These are phyloP conservation scores for Kitagawia praeruptora DNA, from an alignment of 129 eudicot genomes.

Conservation along the genomic window DNA sequence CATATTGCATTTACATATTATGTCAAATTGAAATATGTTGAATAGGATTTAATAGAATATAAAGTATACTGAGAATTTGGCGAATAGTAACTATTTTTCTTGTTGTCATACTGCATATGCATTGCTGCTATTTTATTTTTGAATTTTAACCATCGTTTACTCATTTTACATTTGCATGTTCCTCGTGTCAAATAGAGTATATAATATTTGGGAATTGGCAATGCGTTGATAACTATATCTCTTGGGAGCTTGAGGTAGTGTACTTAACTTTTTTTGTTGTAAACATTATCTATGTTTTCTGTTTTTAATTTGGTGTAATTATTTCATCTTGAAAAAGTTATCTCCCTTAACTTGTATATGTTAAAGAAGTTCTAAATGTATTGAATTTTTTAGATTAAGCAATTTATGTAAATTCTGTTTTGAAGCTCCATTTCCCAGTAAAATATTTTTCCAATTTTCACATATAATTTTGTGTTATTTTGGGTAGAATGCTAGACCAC, in stretches of 20 bases:
- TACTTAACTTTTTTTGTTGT: not conserved
- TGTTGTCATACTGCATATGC: not conserved
- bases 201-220: not conserved
- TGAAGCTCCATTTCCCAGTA: not conserved
- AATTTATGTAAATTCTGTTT: not conserved
- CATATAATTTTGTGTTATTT: not conserved
- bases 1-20: not conserved
- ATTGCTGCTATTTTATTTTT: not conserved
- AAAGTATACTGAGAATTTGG: not conserved
- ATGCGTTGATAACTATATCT: not conserved
- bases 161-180: not conserved
- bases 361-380: not conserved
- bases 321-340: not conserved
- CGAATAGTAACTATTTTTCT: not conserved
- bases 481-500: constrained; percentile 90
- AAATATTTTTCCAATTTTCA: not conserved
- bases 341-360: not conserved
- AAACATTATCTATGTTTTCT: not conserved
- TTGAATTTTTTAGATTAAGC: not conserved
- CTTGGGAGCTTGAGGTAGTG: not conserved
- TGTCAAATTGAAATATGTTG: not conserved
- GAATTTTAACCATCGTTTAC: not conserved
- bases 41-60: not conserved
- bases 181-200: not conserved
- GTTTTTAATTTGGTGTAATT: not conserved